These are phyloP conservation scores for Xylariaceae sp. DNA, from an alignment of 2,329 filamentous ascomycete species.

Conservation along the genomic window DNA sequence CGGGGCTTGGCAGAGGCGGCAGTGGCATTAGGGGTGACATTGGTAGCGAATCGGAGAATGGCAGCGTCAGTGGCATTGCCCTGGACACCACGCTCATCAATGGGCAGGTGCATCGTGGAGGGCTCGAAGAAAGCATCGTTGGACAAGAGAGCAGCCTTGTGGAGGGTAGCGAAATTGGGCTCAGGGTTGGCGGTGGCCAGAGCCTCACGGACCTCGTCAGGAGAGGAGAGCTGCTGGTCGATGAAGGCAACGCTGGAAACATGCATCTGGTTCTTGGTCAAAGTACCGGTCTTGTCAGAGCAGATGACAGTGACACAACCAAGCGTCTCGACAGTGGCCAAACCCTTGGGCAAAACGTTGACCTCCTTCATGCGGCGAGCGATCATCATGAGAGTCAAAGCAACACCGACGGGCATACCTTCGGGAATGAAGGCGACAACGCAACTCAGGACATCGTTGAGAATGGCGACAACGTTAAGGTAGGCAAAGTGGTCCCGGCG, in stretches of 20 bases:
- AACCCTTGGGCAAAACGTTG: conserved; percentile 2
- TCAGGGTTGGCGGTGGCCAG: not conserved
- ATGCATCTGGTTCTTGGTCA: conserved; percentile 2
- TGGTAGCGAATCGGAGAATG: not conserved
- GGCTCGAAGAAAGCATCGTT: not conserved
- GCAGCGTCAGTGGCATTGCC: conserved; percentile 5
- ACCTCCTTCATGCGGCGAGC: not conserved
- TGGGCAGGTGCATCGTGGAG: not conserved
- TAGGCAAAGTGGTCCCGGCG: not conserved
- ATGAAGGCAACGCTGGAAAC: not conserved
- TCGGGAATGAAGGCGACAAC: conserved; percentile 5
- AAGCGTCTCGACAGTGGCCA: conserved; percentile 1
- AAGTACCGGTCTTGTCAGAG: conserved; percentile 4
- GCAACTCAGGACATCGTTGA: conserved; percentile 1
- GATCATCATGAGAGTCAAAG: not conserved
- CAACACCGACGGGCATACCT: conserved; percentile 2
- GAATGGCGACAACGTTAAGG: not conserved
- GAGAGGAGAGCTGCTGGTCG: not conserved
- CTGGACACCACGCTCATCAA: not conserved
- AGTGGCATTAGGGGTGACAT: not conserved
- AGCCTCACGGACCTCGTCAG: not conserved
- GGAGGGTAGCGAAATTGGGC: not conserved
- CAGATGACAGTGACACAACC: conserved; percentile 1
- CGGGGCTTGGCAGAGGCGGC: not conserved
- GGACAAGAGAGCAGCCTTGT: not conserved